Evolutionary conservation across 2,329 filamentous ascomycete species (phyloP).

Genomic region (Diaporthe capsici): DNA sequence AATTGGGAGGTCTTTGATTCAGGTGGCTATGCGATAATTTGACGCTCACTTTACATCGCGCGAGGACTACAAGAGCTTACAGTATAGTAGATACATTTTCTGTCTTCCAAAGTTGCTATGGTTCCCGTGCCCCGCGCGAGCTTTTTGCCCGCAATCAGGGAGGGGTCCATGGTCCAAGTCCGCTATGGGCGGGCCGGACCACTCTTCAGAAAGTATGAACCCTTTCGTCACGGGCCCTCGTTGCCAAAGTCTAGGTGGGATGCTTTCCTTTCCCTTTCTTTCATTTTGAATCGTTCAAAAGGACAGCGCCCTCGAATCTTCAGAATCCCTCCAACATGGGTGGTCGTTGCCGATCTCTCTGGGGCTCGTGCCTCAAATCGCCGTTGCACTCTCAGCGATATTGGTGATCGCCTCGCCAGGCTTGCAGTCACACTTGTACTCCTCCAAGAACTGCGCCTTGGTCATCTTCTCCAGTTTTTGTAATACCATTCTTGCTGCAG

Average conservation of each 20-base stretch:
- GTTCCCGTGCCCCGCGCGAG: not conserved
- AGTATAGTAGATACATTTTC: not conserved
- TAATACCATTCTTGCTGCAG: conserved; percentile 73
- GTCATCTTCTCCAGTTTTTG: conserved; percentile 59
- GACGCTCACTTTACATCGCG: not conserved
- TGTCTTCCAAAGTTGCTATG: not conserved
- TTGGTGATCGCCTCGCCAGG: conserved; percentile 42
- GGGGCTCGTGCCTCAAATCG: conserved; percentile 25
- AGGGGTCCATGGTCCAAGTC: not conserved
- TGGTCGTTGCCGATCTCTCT: conserved; percentile 32
- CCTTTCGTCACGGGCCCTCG: not conserved
- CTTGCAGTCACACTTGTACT: conserved; percentile 76
- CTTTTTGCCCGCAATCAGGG: not conserved
- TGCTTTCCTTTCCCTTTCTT: not conserved
- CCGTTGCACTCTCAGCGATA: conserved; percentile 38
- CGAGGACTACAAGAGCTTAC: not conserved
- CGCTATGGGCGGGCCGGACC: not conserved
- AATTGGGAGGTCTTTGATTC: too few species aligned
- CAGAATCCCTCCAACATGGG: not conserved
- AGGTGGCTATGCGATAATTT: not conserved
- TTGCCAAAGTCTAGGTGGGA: not conserved
- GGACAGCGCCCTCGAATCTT: not conserved
- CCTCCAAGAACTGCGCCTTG: conserved; percentile 70
- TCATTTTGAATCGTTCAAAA: not conserved
- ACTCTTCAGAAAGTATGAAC: not conserved